These are phyloP conservation scores for Gossypium ekmanianum DNA, from an alignment of 345 rosid species.

Conservation along the genomic window DNA sequence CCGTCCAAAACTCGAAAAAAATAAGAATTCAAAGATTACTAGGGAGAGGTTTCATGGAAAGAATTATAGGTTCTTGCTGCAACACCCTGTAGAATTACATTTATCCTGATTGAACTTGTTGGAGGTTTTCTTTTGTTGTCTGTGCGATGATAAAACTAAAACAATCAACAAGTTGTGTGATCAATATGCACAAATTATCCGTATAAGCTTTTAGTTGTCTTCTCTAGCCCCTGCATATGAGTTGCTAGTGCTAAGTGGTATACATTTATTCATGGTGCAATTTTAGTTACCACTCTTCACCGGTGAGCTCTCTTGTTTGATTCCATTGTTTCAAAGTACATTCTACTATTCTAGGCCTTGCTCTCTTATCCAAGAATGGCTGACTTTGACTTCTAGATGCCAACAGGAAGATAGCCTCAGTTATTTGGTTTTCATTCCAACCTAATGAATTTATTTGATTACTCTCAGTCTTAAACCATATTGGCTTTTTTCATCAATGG, in stretches of 20 bases:
- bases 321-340: neutral
- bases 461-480: neutral
- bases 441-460: neutral
- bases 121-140: neutral
- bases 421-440: conserved; percentile 1
- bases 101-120: neutral
- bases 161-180: neutral
- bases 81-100: conserved; percentile 1
- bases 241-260: neutral
- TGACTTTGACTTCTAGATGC: neutral
- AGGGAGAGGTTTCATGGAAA: neutral
- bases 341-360: neutral
- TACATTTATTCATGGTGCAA: neutral
- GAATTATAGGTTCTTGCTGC: neutral
- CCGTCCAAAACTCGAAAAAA: neutral
- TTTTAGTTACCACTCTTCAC: neutral
- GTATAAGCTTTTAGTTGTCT: neutral
- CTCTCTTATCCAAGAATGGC: neutral
- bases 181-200: neutral
- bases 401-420: neutral
- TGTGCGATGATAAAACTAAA: neutral
- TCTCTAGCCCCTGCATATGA: neutral
- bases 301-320: neutral
- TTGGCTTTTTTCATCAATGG: neutral
- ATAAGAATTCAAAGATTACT: neutral